Conservation (phyloP, 1,139 yeast genomes). For the Yamadazyma epiphylla region DNA sequence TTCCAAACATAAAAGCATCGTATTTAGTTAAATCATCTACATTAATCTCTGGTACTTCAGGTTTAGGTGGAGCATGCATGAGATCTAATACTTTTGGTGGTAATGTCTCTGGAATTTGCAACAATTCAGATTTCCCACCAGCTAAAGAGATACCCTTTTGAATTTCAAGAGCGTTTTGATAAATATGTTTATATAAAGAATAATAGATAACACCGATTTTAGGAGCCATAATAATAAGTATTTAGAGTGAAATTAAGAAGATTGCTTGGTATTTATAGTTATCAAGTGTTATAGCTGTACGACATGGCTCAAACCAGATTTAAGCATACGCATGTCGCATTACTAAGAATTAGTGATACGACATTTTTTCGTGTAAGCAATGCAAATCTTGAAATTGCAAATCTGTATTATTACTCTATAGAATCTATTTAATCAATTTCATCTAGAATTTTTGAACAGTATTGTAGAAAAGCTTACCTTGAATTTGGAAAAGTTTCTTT, state of each 20-base stretch:
- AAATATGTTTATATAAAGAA: conserved; percentile 35
- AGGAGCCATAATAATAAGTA: conserved; percentile 22
- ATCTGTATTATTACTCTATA: too few species aligned
- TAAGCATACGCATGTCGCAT: too few species aligned
- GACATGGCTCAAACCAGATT: too few species aligned
- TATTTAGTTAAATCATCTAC: conserved; percentile 27
- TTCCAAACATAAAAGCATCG: conserved; percentile 37
- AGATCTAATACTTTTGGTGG: conserved; percentile 22
- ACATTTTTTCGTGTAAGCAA: too few species aligned
- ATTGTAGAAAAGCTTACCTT: conserved; percentile 34
- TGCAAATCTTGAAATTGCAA: too few species aligned
- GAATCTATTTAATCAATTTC: too few species aligned
- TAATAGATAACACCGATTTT: conserved; percentile 37
- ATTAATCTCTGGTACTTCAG: conserved; percentile 30
- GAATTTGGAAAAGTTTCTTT: conserved; percentile 32
- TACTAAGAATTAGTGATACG: too few species aligned
- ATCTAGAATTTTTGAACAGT: conserved; percentile 2
- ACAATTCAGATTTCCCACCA: conserved; percentile 35
- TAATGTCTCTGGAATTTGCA: conserved; percentile 36
- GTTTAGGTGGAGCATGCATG: conserved; percentile 32
- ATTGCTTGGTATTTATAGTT: too few species aligned
- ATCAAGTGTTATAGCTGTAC: too few species aligned
- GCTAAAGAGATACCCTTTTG: conserved; percentile 35
- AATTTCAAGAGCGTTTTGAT: conserved; percentile 30
- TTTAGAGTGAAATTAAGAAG: not conserved